Evolutionary conservation across 2,329 filamentous ascomycete species (phyloP).

Genomic region (Neospermospora avenae): DNA sequence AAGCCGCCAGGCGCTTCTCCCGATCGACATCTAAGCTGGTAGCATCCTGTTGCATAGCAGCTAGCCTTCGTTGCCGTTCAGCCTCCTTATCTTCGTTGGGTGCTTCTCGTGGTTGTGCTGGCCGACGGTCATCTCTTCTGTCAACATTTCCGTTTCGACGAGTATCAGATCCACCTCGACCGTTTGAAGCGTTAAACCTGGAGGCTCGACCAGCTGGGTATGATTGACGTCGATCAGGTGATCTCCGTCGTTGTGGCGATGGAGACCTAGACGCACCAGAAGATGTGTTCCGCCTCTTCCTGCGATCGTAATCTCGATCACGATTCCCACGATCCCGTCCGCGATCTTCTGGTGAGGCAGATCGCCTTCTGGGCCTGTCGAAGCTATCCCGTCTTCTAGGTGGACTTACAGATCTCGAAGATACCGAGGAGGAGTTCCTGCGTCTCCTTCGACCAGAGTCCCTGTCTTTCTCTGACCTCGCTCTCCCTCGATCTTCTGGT

Average conservation of each 20-base stretch:
- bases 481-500: slow-evolving; percentile 22
- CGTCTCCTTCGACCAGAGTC: slow-evolving; percentile 20
- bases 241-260: slow-evolving; percentile 37
- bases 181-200: slow-evolving; percentile 20
- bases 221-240: slow-evolving; percentile 31
- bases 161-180: slow-evolving; percentile 25
- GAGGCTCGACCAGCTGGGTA: slow-evolving; percentile 26
- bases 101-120: slow-evolving; percentile 24
- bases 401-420: slow-evolving; percentile 30
- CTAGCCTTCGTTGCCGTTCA: slow-evolving; percentile 64
- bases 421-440: slow-evolving; percentile 30
- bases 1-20: slow-evolving; percentile 60
- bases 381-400: slow-evolving; percentile 21
- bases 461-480: slow-evolving; percentile 17
- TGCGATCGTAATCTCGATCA: slow-evolving; percentile 21
- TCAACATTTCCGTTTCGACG: slow-evolving; percentile 26
- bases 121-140: slow-evolving; percentile 28
- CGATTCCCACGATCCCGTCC: slow-evolving; percentile 19
- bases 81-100: slow-evolving; percentile 42
- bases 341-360: slow-evolving; percentile 32
- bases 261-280: slow-evolving; percentile 36
- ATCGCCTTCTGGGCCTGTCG: slow-evolving; percentile 25
- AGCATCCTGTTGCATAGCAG: slow-evolving; percentile 71
- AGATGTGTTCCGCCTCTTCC: slow-evolving; percentile 26
- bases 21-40: slow-evolving; percentile 68